Evolutionary conservation across 768 basidiomycete species (phyloP).

Genomic region (Pisolithus marmoratus): DNA sequence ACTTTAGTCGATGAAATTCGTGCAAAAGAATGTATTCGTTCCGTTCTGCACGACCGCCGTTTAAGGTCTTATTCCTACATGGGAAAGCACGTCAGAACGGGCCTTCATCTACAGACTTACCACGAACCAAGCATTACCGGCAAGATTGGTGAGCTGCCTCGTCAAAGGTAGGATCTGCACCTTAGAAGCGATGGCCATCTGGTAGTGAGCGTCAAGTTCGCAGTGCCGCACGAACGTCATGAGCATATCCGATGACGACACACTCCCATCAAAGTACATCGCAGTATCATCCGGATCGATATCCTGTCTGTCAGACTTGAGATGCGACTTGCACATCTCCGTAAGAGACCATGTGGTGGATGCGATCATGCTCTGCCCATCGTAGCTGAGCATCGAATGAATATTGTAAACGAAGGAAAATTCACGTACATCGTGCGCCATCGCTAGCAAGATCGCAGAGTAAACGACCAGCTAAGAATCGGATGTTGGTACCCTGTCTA

Average conservation of each 20-base stretch:
- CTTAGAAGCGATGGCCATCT: conserved; percentile 94
- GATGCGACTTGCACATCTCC: conserved; percentile 92
- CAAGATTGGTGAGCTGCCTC: conserved; percentile 88
- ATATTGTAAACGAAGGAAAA: neutral
- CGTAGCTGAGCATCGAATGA: neutral
- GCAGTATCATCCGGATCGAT: conserved; percentile 96
- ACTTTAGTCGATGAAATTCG: conserved; percentile 94
- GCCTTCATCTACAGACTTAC: neutral
- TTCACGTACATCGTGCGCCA: conserved; percentile 72
- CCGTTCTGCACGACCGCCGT: conserved; percentile 95
- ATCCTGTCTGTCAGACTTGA: conserved; percentile 83
- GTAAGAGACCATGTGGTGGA: conserved; percentile 98
- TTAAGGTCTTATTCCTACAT: conserved; percentile 90
- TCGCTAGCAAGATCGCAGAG: conserved; percentile 93
- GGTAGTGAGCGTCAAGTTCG: conserved; percentile 92
- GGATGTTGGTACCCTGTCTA: conserved; percentile 77
- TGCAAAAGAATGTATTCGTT: conserved; percentile 99
- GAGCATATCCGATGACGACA: conserved; percentile 69
- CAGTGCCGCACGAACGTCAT: conserved; percentile 90
- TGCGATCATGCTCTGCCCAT: conserved; percentile 79
- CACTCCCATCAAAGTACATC: conserved; percentile 78
- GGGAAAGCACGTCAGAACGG: neutral
- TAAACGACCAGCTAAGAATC: conserved; percentile 78
- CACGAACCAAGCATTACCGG: conserved; percentile 91
- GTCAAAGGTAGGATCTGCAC: conserved; percentile 93